Base-by-base conservation (phyloP, 768 basidiomycete species). In the Kwoniella europaea region DNA sequence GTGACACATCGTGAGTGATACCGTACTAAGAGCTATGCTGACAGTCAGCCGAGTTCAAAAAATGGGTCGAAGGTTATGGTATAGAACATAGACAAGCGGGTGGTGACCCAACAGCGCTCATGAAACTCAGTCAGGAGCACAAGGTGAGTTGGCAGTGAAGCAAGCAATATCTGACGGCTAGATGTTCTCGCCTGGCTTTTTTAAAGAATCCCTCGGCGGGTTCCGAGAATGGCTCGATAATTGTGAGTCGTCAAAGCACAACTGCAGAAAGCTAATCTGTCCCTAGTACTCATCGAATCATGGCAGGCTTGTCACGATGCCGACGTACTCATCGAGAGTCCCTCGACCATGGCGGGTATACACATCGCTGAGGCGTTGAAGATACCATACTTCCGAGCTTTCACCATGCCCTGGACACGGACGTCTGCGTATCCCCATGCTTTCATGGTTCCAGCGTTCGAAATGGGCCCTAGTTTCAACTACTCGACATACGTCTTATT, bases 171-270 rank as follows among this genome's bases (percentile, higher is more conserved):
- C 60, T 72, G 65, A 72, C 22, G 10, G 22, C 29, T 5, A 74
- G 88, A 90, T 90, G 88, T 90, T 90, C 78, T 90, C 89, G 9
- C 89, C 89, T 0, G 88, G 89, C 20, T 91, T 90, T 75, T 90
- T 91, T 86, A 89, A 86, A 76, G 87, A 89, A 76, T 88, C 88
- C 66, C 73, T 91, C 4, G 84, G 85, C 3, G 74, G 88, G 86
- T 91, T 90, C 84, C 86, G 89, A 12, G 83, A 85, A 18, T 91
- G 90, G 90, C 85, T 91, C 7, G 89, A 91, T 75, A 85, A 88
- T 56, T 84, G 88, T 89, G 68, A 71, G 88, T 84, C 18, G 3
- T 5, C 12, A 20, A 7, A 53, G 42, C 52, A 29, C n/a, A 59
- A 1, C n/a, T 10, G 10, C 29, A 16, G 6, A 13, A n/a, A 12